Conservation (phyloP, 2,329 filamentous ascomycete genomes). For the Tolypocladium ovalisporum region DNA sequence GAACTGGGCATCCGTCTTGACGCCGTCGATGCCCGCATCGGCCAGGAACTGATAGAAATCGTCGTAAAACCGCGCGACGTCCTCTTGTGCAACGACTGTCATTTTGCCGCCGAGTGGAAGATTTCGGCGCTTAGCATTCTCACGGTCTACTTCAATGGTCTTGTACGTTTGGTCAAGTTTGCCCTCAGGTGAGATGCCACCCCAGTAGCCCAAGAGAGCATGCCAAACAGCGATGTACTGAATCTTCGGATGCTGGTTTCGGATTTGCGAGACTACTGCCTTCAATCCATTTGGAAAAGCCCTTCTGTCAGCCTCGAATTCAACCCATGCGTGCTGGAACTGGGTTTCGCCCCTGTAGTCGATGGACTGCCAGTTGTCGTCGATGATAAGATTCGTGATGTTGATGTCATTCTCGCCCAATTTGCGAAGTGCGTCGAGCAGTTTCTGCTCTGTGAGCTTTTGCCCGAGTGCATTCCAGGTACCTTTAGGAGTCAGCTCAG, state of each 20-base stretch:
- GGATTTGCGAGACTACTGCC: conserved; percentile 57
- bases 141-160: conserved; percentile 49
- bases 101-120: conserved; percentile 52
- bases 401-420: conserved; percentile 63
- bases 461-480: conserved; percentile 95
- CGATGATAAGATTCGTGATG: conserved; percentile 80
- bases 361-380: conserved; percentile 91
- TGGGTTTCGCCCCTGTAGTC: conserved; percentile 38
- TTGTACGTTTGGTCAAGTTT: conserved; percentile 69
- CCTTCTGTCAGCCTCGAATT: conserved; percentile 74
- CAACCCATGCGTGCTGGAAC: conserved; percentile 57
- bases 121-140: conserved; percentile 33
- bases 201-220: conserved; percentile 83
- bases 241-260: conserved; percentile 58
- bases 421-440: conserved; percentile 62
- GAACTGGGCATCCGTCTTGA: conserved; percentile 92
- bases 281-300: conserved; percentile 76
- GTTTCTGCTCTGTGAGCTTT: conserved; percentile 66
- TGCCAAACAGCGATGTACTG: conserved; percentile 91
- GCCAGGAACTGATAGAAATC: conserved; percentile 84
- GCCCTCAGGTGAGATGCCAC: conserved; percentile 67
- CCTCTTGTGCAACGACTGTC: conserved; percentile 61
- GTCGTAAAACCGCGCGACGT: conserved; percentile 68
- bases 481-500: conserved; percentile 26
- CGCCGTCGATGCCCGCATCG: conserved; percentile 65